Evolutionary conservation across 441 rosid genomes (phyloP), one percentile per base, ranked within the genome.

Genomic region (Daphne laureola): DNA sequence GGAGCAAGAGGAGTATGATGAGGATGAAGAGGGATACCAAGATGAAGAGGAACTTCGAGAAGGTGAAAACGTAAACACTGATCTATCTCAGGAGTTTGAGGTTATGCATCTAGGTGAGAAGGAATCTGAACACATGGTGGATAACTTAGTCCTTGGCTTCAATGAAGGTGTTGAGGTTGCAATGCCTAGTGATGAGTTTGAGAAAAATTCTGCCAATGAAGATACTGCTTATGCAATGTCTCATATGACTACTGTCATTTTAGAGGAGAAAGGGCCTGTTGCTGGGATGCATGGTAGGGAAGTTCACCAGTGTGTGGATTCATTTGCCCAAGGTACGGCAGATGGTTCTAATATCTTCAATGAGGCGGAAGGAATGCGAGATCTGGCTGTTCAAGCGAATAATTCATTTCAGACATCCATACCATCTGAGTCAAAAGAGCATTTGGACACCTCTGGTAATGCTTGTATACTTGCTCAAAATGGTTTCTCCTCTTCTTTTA

Each of bases 1-100:
- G 73, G 95, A 87, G 74, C 99, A 83, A 74, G 97, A 85, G 76
- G 97, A 83, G 75, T 93, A 90, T 61, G 93, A 90, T 49, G 97
- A 87, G 73, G 95, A 83, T 74, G 97, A 79, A 67, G 91, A 86
- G 62, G 96, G 82, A 43, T 90, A 80, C 62, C 81, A 70, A 61
- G 96, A 83, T 67, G 88, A 83, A 62, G 93, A 87, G 62, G 96
- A 83, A 66, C 70, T 71, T 57, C 89, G 80, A 21, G 93, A 82
- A 64, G 87, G 75, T 70, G 91, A 79, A 67, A 93, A 75, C 50
- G 80, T 71, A 58, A 85, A 82, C 71, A 67, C 69, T 59, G 69
- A 73, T 54, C 61, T 82, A 53, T 55, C 64, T 35, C 78, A 60
- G 55, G 88, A 89, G 61, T 78, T 84, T 54, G 83, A 78, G 41